Percentiles rank a stretch among this genome's conserved stretches.
These are phyloP conservation scores for Schizosaccharomyces versatilis DNA, from an alignment of 1,139 yeast genomes.

Conservation along the genomic window DNA sequence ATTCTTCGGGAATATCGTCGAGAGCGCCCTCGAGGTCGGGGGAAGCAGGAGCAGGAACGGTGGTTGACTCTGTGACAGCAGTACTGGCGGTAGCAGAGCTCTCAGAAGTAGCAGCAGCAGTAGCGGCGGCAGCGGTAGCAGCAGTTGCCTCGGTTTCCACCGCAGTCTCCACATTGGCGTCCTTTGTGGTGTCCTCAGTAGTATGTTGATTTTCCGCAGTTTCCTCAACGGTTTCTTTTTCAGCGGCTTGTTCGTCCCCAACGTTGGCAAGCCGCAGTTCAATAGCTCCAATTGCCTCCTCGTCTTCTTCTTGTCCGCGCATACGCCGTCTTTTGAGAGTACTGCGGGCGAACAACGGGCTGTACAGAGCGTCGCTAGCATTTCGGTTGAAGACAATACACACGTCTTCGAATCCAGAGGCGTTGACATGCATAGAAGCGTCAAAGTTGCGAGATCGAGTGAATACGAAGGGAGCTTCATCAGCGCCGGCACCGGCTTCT, in stretches of 20 bases:
- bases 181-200: too few species aligned
- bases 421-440: background rate
- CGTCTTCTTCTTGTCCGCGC: background rate
- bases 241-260: background rate
- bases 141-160: too few species aligned
- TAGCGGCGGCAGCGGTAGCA: too few species aligned
- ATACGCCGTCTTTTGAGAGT: background rate
- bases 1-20: slow-evolving; percentile 6
- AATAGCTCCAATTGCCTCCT: background rate
- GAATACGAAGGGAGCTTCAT: background rate
- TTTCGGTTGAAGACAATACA: background rate
- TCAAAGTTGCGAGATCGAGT: background rate
- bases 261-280: background rate
- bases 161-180: too few species aligned
- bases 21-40: background rate
- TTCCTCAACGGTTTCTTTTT: background rate
- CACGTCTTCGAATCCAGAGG: background rate
- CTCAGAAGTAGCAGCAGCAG: too few species aligned
- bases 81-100: too few species aligned
- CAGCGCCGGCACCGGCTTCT: background rate
- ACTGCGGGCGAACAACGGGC: background rate
- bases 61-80: too few species aligned
- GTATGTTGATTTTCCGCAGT: background rate
- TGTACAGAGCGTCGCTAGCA: background rate
- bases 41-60: background rate